Evolutionary conservation across 805 yeast species (phyloP), one percentile per base, ranked within the genome.

Genomic region (Groenewaldozyma salmanticensis): DNA sequence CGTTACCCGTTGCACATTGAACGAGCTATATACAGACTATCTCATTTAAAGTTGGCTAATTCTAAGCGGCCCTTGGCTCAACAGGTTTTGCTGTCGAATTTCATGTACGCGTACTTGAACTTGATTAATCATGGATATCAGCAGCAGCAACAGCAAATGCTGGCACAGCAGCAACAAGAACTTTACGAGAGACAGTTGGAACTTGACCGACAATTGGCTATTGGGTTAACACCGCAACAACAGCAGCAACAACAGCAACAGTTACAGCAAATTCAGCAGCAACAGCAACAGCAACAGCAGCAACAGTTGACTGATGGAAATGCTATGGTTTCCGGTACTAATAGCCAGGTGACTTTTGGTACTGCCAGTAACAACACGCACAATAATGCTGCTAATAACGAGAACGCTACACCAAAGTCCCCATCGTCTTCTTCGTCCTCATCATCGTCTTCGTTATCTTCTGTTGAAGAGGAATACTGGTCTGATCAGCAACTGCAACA

Each of bases 81-180:
- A 59, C 98, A 92, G 59, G 98, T 92, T 1, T 60, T 92, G 38
- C 64, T 92, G 48, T 85, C 96, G 44, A 92, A 92, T 59, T 92
- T 92, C 73, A 92, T 92, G 98, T 92, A 92, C 58, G 90, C 96
- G 0, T 92, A 92, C 61, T 71, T 92, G 67, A 90, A 92, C 57
- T 68, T 92, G 61, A 95, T 92, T 42, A 94, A 90, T 60, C 96
- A 90, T 58, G 88, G 64, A 31, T 59, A 59, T 44, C 63, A 58
- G 50, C 64, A 59, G 50, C 64, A 61, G 49, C 50, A 52, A 33
- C 52, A 45, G 42, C 52, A 50, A 42, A 21, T 39, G 41, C 45
- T 47, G 35, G 45, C 44, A 32, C 42, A 43, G 43, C 40, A 41
- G 37, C 43, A 35, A 24, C 47, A 36, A 27, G 32, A 22, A 27